Base-by-base conservation (phyloP, 2,329 filamentous ascomycete genomes). In the Paradendryphiella salina region DNA sequence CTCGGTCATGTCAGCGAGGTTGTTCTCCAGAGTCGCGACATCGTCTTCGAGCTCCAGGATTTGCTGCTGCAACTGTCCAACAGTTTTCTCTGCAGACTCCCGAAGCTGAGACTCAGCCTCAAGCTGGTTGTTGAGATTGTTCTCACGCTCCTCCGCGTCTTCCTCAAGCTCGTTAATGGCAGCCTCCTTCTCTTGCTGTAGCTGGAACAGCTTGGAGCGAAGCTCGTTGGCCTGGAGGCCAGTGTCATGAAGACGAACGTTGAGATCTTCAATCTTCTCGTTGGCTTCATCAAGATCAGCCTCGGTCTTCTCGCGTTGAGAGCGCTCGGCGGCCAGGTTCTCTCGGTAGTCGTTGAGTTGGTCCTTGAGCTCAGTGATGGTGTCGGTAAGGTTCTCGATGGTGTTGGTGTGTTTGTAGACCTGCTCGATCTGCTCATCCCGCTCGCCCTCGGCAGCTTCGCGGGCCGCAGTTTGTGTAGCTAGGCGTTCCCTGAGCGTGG, bases 191-290 rank as follows among this genome's bases (percentile, higher is more conserved):
- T 74, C 65, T 52, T 76, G 69, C 62, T 79, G 77, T 2, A 75
- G 64, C 40, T 76, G 67, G 60, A 77, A 79, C 5, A 79, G 62
- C 61, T 79, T 79, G 46, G 75, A 72, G 3, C 77, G 76, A 20
- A 80, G 71, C 56, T 77, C 72, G 26, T 80, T 79, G n/a, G 76
- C 76, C 52, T 77, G 71, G 13, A 74, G 64, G 33, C 77, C 77
- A n/a, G 67, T 61, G 15, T 73, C 66, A 17, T 73, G 70, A 4
- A 79, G 60, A 46, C 73, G 73, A 18, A 66, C 44, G 15, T 76
- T 70, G 17, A 78, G 67, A 5, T 71, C 70, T 4, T 71, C 73
- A 35, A 79, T 72, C 46, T 74, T 63, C 6, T 64, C 66, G 45
- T 76, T 74, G 18, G 72, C 70, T 9, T 74, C 70, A 28, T 79